phyloP scores from a whole-genome alignment of 768 basidiomycete species.

The Lyophyllum atratum region DNA sequence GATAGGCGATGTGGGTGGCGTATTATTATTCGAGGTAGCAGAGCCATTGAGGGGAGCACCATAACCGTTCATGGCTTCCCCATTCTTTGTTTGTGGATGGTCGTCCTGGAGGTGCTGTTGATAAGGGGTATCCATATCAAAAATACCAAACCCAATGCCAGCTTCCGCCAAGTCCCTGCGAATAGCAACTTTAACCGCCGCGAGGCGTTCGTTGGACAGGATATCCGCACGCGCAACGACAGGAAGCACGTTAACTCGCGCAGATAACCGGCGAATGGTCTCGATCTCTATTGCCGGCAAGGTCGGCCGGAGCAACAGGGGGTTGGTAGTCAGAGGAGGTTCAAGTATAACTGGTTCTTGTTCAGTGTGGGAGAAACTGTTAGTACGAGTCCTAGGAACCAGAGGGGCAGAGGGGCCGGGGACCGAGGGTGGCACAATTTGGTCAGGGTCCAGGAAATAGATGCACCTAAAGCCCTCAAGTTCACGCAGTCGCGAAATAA shows the following conservation, averaged over 20 bases:
- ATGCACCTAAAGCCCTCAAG: constrained; percentile 60
- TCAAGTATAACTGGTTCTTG: constrained; percentile 79
- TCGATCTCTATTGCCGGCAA: constrained; percentile 72
- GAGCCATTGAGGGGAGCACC: constrained; percentile 51
- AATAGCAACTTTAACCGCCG: constrained; percentile 77
- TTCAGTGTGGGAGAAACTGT: constrained; percentile 72
- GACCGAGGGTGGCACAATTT: constrained; percentile 71
- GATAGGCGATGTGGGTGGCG: constrained; percentile 71
- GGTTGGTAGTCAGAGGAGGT: constrained; percentile 75
- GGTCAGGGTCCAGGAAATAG: constrained; percentile 86
- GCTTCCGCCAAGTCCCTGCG: constrained; percentile 80
- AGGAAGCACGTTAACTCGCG: constrained; percentile 85
- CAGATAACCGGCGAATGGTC: constrained; percentile 77
- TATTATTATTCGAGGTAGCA: constrained; percentile 47
- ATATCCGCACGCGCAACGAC: constrained; percentile 82
- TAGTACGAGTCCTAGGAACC: constrained; percentile 67
- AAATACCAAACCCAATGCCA: constrained; percentile 88
- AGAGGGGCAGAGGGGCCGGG: constrained; percentile 68
- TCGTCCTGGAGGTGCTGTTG: constrained; percentile 47
- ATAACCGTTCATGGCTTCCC: constrained; percentile 58
- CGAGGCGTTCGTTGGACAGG: constrained; percentile 79
- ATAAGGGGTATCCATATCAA: constrained; percentile 70
- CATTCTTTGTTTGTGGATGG: constrained; percentile 45
- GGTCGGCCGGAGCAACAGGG: constrained; percentile 64
- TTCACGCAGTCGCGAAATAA: constrained; percentile 17